Evolutionary conservation across 345 rosid species (phyloP).

Genomic region (Linum tenue): DNA sequence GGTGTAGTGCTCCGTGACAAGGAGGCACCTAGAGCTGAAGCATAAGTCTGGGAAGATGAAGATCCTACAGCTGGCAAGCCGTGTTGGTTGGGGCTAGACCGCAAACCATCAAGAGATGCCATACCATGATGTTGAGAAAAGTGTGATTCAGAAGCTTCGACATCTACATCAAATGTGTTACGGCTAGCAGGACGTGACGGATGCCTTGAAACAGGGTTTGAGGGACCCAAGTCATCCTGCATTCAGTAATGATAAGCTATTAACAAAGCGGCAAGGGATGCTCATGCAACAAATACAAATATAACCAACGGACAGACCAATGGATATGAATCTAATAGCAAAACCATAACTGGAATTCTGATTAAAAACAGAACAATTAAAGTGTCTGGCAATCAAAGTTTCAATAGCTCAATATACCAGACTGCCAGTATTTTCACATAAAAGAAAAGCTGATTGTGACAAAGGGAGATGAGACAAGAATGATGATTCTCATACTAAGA

Average conservation of each 20-base stretch:
- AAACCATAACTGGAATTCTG: not conserved
- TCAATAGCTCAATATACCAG: too few relatives aligned
- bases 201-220: conserved; percentile 33
- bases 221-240: conserved; percentile 48
- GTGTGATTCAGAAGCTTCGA: conserved; percentile 36
- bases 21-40: conserved; percentile 50
- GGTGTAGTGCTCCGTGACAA: conserved; percentile 58
- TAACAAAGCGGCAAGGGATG: conserved; percentile 7
- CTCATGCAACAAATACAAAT: not conserved
- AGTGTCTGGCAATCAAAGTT: too few relatives aligned
- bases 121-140: conserved; percentile 34
- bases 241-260: conserved; percentile 14
- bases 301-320: not conserved
- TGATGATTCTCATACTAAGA: too few relatives aligned
- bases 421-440: too few relatives aligned
- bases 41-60: conserved; percentile 43
- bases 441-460: too few relatives aligned
- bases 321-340: not conserved
- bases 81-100: conserved; percentile 27
- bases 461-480: too few relatives aligned
- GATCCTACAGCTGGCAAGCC: conserved; percentile 27
- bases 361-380: too few relatives aligned
- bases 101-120: conserved; percentile 29
- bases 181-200: conserved; percentile 54
- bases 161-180: conserved; percentile 39